phyloP scores from a whole-genome alignment of 352 stramenopile genomes.

The Phytophthora tentaculata region DNA sequence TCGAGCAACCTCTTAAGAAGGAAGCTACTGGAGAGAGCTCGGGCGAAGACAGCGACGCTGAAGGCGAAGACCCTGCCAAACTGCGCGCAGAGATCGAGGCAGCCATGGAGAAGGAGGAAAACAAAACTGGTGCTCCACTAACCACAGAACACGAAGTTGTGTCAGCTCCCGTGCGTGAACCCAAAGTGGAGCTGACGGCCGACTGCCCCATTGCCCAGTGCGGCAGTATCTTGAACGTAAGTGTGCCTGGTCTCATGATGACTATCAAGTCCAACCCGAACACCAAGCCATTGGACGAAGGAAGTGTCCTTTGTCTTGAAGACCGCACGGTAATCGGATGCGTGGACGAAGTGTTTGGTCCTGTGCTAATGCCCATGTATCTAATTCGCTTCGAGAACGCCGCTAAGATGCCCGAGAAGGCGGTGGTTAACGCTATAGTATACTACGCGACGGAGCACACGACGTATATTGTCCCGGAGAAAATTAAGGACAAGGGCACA shows the following conservation, averaged over 20 bases:
- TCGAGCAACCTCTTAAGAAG: slow-evolving; percentile 14
- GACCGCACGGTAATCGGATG: slow-evolving; percentile 80
- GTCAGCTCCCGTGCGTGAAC: slow-evolving; percentile 60
- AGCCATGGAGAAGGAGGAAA: slow-evolving; percentile 77
- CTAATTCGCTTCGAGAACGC: slow-evolving; percentile 79
- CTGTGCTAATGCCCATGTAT: slow-evolving; percentile 88
- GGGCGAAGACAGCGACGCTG: slow-evolving; percentile 36
- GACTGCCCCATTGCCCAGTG: slow-evolving; percentile 77
- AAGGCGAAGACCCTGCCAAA: slow-evolving; percentile 45
- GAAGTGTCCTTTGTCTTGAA: slow-evolving; percentile 81
- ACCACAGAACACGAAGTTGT: slow-evolving; percentile 76
- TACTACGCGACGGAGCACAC: slow-evolving; percentile 83
- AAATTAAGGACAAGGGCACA: slow-evolving; percentile 83
- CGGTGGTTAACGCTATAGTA: slow-evolving; percentile 47
- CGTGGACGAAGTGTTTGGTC: slow-evolving; percentile 87
- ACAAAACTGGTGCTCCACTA: slow-evolving; percentile 45
- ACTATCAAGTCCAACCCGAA: slow-evolving; percentile 78
- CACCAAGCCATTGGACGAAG: slow-evolving; percentile 75
- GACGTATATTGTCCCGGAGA: slow-evolving; percentile 79
- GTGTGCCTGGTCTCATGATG: slow-evolving; percentile 64
- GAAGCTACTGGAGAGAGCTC: slow-evolving; percentile 22
- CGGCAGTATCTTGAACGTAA: slow-evolving; percentile 74
- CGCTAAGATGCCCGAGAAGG: slow-evolving; percentile 68
- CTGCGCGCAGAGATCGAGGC: slow-evolving; percentile 79
- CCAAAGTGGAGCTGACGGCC: slow-evolving; percentile 69